These are phyloP conservation scores for Berberis thunbergii DNA, from an alignment of 164 flowering plant species.

Conservation along the genomic window DNA sequence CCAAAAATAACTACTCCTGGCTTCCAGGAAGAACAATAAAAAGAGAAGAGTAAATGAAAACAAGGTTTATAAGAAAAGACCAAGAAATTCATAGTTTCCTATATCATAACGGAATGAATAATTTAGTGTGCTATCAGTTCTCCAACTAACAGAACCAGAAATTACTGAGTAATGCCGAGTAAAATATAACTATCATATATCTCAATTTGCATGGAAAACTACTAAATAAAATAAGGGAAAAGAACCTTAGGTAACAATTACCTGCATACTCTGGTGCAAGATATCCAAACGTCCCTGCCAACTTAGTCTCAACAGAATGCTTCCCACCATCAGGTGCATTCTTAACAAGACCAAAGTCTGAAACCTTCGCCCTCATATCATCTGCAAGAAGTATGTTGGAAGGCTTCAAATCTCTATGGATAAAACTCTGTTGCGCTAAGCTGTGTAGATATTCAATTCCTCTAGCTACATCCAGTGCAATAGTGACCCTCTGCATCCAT, in stretches of 20 bases:
- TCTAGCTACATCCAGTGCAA: constrained; percentile 49
- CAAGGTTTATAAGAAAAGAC: too few relatives aligned
- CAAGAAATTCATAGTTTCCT: too few relatives aligned
- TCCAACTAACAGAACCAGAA: not conserved
- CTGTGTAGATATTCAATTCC: constrained; percentile 52
- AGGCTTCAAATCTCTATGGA: constrained; percentile 47
- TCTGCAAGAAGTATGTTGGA: constrained; percentile 46
- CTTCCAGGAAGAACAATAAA: too few relatives aligned
- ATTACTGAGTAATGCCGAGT: not conserved
- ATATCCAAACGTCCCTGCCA: constrained; percentile 58
- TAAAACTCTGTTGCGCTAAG: constrained; percentile 51
- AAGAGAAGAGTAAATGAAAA: too few relatives aligned
- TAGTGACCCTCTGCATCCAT: constrained; percentile 44
- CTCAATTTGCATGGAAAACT: too few relatives aligned
- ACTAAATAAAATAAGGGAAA: not conserved
- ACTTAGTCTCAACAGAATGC: constrained; percentile 36
- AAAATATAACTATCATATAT: too few relatives aligned
- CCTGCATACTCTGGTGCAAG: constrained; percentile 59
- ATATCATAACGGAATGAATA: too few relatives aligned
- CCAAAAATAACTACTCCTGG: too few relatives aligned
- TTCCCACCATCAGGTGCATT: constrained; percentile 42
- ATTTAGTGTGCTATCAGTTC: not conserved
- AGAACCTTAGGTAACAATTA: constrained; percentile 10
- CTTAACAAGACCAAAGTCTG: constrained; percentile 51
- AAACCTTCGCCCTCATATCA: constrained; percentile 48